Evolutionary conservation across 257 asterid genomes (phyloP).

Genomic region (Dorcoceras hygrometricum): DNA sequence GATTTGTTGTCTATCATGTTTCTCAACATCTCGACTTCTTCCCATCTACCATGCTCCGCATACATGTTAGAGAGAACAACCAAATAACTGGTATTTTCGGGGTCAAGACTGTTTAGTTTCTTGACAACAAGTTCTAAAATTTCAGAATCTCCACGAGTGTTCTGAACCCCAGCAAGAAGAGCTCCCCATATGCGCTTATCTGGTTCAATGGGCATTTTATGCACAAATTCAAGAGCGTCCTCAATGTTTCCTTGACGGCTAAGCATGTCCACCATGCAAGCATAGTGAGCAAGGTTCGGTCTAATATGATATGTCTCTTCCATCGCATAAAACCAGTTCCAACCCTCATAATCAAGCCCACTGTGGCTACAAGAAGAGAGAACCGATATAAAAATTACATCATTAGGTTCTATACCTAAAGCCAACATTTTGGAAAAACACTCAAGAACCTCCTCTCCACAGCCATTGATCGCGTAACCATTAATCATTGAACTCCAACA

Average conservation of each 20-base stretch:
- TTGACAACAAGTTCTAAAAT: slow-evolving; percentile 45
- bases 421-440: slow-evolving; percentile 63
- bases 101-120: slow-evolving; percentile 52
- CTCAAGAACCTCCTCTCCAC: slow-evolving; percentile 63
- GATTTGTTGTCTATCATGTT: slow-evolving; percentile 39
- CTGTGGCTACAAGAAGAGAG: slow-evolving; percentile 86
- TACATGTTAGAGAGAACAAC: slow-evolving; percentile 60
- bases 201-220: slow-evolving; percentile 63
- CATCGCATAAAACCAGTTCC: slow-evolving; percentile 77
- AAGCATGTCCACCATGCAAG: slow-evolving; percentile 90
- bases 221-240: slow-evolving; percentile 71
- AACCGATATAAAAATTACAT: slow-evolving; percentile 63
- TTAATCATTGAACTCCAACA: slow-evolving; percentile 98
- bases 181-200: slow-evolving; percentile 87
- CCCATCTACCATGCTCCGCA: slow-evolving; percentile 75
- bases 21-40: slow-evolving; percentile 63
- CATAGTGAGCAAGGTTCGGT: slow-evolving; percentile 72
- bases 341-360: slow-evolving; percentile 81
- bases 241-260: slow-evolving; percentile 78
- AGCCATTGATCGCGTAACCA: slow-evolving; percentile 72
- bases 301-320: slow-evolving; percentile 44
- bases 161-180: slow-evolving; percentile 72
- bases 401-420: slow-evolving; percentile 56
- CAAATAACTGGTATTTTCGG: slow-evolving; percentile 48
- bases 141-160: slow-evolving; percentile 39